Evolutionary conservation across 495 filamentous ascomycete genomes (phyloP).

Genomic region (Neurospora intermedia): DNA sequence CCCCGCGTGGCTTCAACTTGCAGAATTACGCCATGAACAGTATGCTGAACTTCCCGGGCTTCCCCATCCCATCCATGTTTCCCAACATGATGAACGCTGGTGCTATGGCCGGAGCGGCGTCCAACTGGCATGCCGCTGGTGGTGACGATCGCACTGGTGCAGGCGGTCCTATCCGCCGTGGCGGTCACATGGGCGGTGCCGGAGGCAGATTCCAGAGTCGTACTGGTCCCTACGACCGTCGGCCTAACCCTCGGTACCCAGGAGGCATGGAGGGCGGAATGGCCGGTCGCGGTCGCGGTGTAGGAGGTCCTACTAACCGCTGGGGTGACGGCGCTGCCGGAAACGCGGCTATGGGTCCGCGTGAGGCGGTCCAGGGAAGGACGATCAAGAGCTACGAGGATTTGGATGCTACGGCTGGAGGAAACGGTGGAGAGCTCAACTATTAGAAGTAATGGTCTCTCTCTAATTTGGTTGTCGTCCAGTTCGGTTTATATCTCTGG

Average conservation of each 20-base stretch:
- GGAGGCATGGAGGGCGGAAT: conserved; percentile 18
- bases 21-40: conserved; percentile 46
- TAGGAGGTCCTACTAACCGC: conserved; percentile 42
- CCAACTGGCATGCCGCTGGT: conserved; percentile 33
- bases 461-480: background rate
- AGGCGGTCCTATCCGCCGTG: conserved; percentile 37
- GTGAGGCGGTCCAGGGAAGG: conserved; percentile 79
- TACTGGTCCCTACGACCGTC: conserved; percentile 38
- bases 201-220: conserved; percentile 35
- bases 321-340: conserved; percentile 56
- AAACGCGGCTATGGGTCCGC: conserved; percentile 61
- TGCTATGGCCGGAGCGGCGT: conserved; percentile 28
- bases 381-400: conserved; percentile 96
- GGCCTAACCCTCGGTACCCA: conserved; percentile 31
- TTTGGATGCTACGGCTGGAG: conserved; percentile 63
- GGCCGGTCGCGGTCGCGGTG: conserved; percentile 30
- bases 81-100: conserved; percentile 48
- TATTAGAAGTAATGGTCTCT: conserved; percentile 28
- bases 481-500: background rate
- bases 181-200: conserved; percentile 27
- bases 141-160: conserved; percentile 31
- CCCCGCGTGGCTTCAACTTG: conserved; percentile 85
- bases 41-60: conserved; percentile 46
- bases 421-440: conserved; percentile 50
- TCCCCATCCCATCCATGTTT: conserved; percentile 39